phyloP scores from a whole-genome alignment of 208 protist genomes.

The Trypanosoma mega region DNA sequence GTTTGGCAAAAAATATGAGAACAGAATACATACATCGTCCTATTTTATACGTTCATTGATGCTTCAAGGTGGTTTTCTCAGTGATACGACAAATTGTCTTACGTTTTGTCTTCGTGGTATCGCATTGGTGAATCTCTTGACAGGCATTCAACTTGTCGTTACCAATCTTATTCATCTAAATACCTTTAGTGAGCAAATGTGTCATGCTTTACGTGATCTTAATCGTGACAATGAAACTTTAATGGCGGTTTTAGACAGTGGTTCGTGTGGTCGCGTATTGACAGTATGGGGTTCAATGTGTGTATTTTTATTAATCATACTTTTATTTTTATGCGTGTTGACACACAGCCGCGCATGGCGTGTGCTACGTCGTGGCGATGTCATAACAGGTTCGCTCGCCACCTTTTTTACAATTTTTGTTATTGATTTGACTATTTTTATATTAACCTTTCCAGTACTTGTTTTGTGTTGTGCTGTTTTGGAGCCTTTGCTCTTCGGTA shows the following conservation, averaged over 20 bases:
- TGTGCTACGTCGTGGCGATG: slow-evolving; percentile 11
- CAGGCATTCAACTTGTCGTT: slow-evolving; percentile 9
- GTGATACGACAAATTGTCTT: slow-evolving; percentile 18
- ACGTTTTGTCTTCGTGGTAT: slow-evolving; percentile 22
- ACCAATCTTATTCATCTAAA: slow-evolving; percentile 10
- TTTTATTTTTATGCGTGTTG: slow-evolving; percentile 1
- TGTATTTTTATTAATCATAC: slow-evolving; percentile 5
- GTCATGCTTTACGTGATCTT: neutral
- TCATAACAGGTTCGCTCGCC: slow-evolving; percentile 8
- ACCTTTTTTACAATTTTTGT: slow-evolving; percentile 24
- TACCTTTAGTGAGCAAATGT: neutral
- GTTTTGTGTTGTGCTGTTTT: slow-evolving; percentile 23
- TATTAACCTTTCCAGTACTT: slow-evolving; percentile 15
- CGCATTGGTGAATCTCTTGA: slow-evolving; percentile 15
- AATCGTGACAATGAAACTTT: no score
- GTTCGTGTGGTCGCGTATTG: neutral
- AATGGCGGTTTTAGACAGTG: neutral
- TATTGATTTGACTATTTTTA: slow-evolving; percentile 15
- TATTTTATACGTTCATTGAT: slow-evolving; percentile 6
- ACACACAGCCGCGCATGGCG: slow-evolving; percentile 16
- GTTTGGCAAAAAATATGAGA: no score
- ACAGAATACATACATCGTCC: neutral
- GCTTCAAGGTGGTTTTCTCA: slow-evolving; percentile 1
- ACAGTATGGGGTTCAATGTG: slow-evolving; percentile 2
- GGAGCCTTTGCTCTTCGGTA: slow-evolving; percentile 21